Conservation (phyloP, 305 asterid species). For the Fraxinus albicans region DNA sequence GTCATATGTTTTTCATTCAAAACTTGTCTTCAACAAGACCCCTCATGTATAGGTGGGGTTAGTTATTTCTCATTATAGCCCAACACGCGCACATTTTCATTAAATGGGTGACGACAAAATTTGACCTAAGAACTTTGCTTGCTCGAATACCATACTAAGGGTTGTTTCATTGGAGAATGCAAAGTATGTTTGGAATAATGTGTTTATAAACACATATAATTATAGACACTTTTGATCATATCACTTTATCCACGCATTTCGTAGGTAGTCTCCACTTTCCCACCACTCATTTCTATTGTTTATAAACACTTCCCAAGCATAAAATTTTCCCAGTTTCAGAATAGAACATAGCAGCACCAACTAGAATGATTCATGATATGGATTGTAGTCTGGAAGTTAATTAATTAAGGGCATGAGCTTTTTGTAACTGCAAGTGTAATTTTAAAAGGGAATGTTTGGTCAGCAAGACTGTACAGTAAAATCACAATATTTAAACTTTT, state of each 20-base stretch:
- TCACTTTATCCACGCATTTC: neutral
- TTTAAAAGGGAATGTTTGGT: neutral
- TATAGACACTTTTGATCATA: too few species aligned
- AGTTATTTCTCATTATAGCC: neutral
- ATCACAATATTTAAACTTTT: neutral
- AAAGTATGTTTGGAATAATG: neutral
- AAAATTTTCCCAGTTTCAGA: neutral
- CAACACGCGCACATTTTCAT: neutral
- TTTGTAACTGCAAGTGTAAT: neutral
- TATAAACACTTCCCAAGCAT: neutral
- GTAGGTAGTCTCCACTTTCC: neutral
- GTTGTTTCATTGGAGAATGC: neutral
- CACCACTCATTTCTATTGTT: neutral
- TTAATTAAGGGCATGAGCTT: neutral
- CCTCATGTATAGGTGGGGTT: neutral
- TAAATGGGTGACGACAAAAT: neutral
- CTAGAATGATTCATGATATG: neutral
- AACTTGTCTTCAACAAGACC: neutral
- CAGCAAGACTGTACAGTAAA: neutral
- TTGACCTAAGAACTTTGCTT: neutral
- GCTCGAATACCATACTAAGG: neutral
- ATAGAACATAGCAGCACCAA: neutral
- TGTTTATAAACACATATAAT: neutral
- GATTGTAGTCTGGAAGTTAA: neutral
- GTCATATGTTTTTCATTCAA: neutral